These are phyloP conservation scores for Populus nigra DNA, from an alignment of 345 rosid species.

Conservation along the genomic window DNA sequence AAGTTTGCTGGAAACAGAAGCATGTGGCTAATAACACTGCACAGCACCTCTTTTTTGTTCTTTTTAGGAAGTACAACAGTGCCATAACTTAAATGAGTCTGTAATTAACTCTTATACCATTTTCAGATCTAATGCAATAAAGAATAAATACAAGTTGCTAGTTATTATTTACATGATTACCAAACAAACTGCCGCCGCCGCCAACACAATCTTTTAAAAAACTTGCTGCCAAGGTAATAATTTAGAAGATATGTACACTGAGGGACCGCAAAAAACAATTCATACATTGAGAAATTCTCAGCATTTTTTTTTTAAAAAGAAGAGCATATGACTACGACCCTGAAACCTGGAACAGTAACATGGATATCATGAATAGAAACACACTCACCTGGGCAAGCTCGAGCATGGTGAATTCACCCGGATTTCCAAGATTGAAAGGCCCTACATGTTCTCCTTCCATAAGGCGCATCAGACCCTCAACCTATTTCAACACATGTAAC, in stretches of 20 bases:
- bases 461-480: constrained; percentile 86
- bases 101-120: neutral
- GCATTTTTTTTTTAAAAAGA: neutral
- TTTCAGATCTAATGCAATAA: neutral
- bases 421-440: constrained; percentile 95
- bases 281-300: neutral
- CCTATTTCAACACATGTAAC: constrained; percentile 36
- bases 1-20: neutral
- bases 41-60: neutral
- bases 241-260: neutral
- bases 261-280: neutral
- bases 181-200: neutral
- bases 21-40: neutral
- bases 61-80: neutral
- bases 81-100: neutral
- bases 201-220: neutral
- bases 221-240: neutral
- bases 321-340: neutral
- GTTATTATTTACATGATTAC: neutral
- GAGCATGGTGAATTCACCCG: constrained; percentile 99
- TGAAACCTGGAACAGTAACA: neutral
- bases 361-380: neutral
- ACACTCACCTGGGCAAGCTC: constrained; percentile 79
- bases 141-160: neutral
- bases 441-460: constrained; percentile 99